These are phyloP conservation scores for Knufia fluminis DNA, from an alignment of 2,329 filamentous ascomycete genomes.

Conservation along the genomic window DNA sequence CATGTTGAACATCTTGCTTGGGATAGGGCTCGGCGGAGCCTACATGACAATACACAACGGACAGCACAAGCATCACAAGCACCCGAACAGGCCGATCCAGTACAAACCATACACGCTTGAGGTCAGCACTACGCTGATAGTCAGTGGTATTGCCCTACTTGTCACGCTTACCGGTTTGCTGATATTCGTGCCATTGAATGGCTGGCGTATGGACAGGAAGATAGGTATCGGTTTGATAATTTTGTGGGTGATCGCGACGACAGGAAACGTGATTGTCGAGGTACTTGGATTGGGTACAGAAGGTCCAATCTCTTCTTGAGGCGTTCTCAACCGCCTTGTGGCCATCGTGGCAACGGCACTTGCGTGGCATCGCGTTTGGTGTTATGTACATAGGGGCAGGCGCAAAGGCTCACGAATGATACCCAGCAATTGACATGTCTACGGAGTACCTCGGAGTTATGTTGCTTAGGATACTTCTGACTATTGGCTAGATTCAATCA, in stretches of 20 bases:
- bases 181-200: slow-evolving; percentile 71
- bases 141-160: slow-evolving; percentile 76
- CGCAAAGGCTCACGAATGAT: too few relatives aligned
- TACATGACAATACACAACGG: slow-evolving; percentile 74
- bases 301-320: neutral
- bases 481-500: too few relatives aligned
- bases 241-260: slow-evolving; percentile 72
- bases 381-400: too few relatives aligned
- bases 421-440: too few relatives aligned
- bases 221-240: slow-evolving; percentile 74
- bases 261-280: slow-evolving; percentile 74
- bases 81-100: slow-evolving; percentile 54
- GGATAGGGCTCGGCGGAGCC: slow-evolving; percentile 81
- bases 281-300: slow-evolving; percentile 30
- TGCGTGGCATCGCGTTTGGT: too few relatives aligned
- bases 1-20: slow-evolving; percentile 93
- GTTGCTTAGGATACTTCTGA: too few relatives aligned
- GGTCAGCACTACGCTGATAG: slow-evolving; percentile 73
- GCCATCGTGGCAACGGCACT: too few relatives aligned
- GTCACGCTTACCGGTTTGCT: slow-evolving; percentile 70
- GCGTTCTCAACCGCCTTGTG: neutral
- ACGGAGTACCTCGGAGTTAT: too few relatives aligned
- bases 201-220: slow-evolving; percentile 72
- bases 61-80: slow-evolving; percentile 54
- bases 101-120: slow-evolving; percentile 75